Conservation (phyloP, 768 basidiomycete species). For the Royoungia palumana region DNA sequence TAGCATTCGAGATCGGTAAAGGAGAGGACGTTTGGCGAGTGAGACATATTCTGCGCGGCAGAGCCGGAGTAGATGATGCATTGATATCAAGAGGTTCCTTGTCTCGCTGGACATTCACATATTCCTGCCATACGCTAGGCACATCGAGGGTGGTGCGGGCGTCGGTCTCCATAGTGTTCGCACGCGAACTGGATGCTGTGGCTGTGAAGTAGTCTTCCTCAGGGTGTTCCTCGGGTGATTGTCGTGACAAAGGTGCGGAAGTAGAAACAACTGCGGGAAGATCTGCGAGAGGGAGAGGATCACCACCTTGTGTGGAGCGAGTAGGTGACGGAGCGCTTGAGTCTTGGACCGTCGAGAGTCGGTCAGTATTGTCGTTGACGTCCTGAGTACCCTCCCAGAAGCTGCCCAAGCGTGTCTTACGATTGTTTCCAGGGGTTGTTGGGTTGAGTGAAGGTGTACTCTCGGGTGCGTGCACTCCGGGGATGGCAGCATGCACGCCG, state of each 20-base stretch:
- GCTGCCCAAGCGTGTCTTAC: conserved; percentile 57
- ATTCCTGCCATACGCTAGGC: conserved; percentile 29
- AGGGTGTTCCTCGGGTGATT: conserved; percentile 21
- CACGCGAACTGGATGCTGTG: conserved; percentile 25
- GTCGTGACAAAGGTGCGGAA: conserved; percentile 20
- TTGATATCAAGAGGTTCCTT: conserved; percentile 28
- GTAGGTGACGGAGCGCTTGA: conserved; percentile 25
- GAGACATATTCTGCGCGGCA: conserved; percentile 50
- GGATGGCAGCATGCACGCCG: conserved; percentile 61
- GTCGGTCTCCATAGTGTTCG: conserved; percentile 19
- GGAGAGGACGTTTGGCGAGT: conserved; percentile 67
- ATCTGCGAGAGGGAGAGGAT: conserved; percentile 5
- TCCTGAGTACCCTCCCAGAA: conserved; percentile 81
- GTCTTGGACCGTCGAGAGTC: conserved; percentile 22
- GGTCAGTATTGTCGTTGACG: conserved; percentile 40
- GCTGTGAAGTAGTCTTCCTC: conserved; percentile 33
- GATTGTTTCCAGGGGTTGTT: conserved; percentile 45
- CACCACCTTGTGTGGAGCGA: conserved; percentile 5
- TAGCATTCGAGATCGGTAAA: conserved; percentile 42
- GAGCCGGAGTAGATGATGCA: conserved; percentile 42
- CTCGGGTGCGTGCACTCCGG: conserved; percentile 50
- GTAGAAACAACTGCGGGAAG: conserved; percentile 3
- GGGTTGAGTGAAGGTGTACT: conserved; percentile 36
- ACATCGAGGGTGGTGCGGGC: conserved; percentile 12
- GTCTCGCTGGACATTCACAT: conserved; percentile 23